phyloP scores from a whole-genome alignment of 176 grass and related monocot species.

The Oryza longistaminata region DNA sequence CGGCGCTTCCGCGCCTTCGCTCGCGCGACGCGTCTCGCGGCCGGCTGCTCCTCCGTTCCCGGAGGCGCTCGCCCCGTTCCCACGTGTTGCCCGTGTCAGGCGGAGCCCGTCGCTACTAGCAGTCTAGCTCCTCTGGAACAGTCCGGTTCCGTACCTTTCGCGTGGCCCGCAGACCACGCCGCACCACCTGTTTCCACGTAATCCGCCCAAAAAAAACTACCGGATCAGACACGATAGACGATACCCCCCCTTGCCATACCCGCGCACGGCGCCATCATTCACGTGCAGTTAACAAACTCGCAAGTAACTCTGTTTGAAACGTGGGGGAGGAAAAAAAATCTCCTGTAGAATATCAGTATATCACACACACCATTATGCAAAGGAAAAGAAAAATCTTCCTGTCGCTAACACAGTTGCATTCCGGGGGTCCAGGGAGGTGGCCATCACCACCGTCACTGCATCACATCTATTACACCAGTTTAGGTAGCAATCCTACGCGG shows the following conservation, averaged over 20 bases:
- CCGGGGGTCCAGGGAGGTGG: background rate
- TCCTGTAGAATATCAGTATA: background rate
- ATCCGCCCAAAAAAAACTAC: background rate
- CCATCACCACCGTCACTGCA: background rate
- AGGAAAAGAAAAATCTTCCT: background rate
- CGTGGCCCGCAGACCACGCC: background rate
- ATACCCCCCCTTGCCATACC: background rate
- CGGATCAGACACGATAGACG: background rate
- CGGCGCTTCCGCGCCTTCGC: background rate
- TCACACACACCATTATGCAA: background rate
- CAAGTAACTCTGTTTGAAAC: background rate
- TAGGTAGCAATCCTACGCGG: constrained; percentile 10
- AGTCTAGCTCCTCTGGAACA: background rate
- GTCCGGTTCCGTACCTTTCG: constrained; percentile 18
- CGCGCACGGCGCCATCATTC: background rate
- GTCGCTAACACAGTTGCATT: background rate
- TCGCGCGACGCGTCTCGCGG: constrained; percentile 27
- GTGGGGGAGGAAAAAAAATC: too few relatives aligned
- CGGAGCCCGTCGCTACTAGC: background rate
- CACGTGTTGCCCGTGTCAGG: constrained; percentile 37
- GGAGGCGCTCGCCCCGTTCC: constrained; percentile 16
- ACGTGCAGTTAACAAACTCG: constrained; percentile 1
- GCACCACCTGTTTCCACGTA: constrained; percentile 19
- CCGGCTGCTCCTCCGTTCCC: constrained; percentile 17
- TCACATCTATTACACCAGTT: background rate